phyloP scores from a whole-genome alignment of 495 filamentous ascomycete genomes.

The Sordaria brevicollis region DNA sequence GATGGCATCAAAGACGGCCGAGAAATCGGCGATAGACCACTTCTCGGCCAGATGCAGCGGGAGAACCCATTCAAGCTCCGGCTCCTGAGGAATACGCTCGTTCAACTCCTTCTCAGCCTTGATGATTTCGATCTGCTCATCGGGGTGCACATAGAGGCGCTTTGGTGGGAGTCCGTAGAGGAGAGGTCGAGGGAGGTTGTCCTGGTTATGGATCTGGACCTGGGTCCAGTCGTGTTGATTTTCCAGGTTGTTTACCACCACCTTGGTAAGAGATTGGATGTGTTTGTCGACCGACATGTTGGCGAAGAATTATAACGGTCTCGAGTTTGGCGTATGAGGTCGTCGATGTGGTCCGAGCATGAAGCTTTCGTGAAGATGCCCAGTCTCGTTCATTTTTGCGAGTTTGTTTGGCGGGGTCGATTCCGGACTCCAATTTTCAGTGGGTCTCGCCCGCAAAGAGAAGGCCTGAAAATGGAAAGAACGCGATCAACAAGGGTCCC shows the following conservation, averaged over 20 bases:
- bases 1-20: conserved; percentile 70
- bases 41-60: conserved; percentile 71
- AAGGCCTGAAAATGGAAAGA: not conserved
- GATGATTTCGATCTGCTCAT: conserved; percentile 75
- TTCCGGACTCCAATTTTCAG: not conserved
- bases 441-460: not conserved
- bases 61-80: conserved; percentile 76
- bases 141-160: conserved; percentile 81
- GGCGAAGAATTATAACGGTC: not conserved
- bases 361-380: not conserved
- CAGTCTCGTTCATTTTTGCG: not conserved
- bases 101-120: conserved; percentile 38
- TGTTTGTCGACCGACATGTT: conserved; percentile 17
- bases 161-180: conserved; percentile 83
- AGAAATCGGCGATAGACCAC: conserved; percentile 68
- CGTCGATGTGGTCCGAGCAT: not conserved
- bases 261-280: conserved; percentile 43
- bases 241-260: conserved; percentile 70
- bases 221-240: conserved; percentile 81
- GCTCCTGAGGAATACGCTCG: conserved; percentile 31
- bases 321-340: not conserved
- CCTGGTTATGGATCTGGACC: conserved; percentile 48
- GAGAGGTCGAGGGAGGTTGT: conserved; percentile 47
- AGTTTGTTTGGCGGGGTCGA: not conserved
- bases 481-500: not conserved